Conservation (phyloP, 768 basidiomycete genomes). For the Antrodiella citrinella region DNA sequence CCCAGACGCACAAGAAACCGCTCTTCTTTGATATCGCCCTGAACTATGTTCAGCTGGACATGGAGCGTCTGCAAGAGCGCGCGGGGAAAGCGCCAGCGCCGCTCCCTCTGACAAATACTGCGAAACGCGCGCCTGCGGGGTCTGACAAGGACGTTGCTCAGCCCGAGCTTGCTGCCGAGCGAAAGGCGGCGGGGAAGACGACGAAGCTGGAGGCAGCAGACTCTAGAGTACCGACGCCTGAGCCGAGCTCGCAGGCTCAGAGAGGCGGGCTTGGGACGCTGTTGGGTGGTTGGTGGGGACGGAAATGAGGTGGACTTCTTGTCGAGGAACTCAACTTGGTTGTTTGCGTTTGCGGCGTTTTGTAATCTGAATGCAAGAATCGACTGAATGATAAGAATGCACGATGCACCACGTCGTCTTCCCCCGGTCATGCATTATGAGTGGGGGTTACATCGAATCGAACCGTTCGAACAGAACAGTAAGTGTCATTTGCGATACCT, state of each 20-base stretch:
- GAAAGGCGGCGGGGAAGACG: conserved; percentile 38
- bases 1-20: conserved; percentile 65
- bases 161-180: conserved; percentile 18
- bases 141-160: not conserved
- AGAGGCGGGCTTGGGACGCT: conserved; percentile 55
- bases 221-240: conserved; percentile 41
- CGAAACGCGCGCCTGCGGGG: no score
- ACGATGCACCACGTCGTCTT: no score
- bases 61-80: conserved; percentile 63
- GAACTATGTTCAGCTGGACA: conserved; percentile 84
- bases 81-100: conserved; percentile 49
- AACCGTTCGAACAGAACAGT: no score
- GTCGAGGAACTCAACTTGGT: no score
- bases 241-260: conserved; percentile 20
- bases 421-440: no score
- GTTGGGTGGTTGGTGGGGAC: conserved; percentile 84
- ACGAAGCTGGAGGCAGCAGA: conserved; percentile 50
- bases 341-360: no score
- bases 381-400: no score
- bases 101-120: no score
- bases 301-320: conserved; percentile 15
- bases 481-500: no score
- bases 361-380: no score
- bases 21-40: conserved; percentile 92
- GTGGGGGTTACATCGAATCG: no score